Evolutionary conservation across 2,329 filamentous ascomycete species (phyloP).

Genomic region (Fusarium veterinarium): DNA sequence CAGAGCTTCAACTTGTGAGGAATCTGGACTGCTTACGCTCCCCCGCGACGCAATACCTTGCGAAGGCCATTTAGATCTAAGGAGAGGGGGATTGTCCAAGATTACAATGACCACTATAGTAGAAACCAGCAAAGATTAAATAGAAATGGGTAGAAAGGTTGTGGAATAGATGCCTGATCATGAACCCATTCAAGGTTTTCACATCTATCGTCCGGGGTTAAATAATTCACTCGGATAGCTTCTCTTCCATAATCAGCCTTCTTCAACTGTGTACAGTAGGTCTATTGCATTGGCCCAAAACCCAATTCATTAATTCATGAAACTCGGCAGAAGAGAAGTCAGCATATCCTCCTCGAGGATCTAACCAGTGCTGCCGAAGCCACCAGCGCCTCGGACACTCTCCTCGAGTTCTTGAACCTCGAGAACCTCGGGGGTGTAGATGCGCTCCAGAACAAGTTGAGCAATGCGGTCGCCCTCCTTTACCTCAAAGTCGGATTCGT

Average conservation of each 20-base stretch:
- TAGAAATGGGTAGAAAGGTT: conserved; percentile 31
- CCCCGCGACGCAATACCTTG: conserved; percentile 73
- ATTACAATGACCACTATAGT: conserved; percentile 5
- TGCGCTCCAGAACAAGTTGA: conserved; percentile 93
- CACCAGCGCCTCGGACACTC: conserved; percentile 89
- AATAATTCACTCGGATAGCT: not conserved
- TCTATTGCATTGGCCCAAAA: conserved; percentile 1
- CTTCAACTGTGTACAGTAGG: not conserved
- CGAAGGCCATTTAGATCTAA: conserved; percentile 58
- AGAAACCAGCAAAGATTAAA: conserved; percentile 15
- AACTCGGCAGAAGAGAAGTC: not conserved
- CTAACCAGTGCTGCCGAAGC: conserved; percentile 87
- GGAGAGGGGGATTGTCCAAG: not conserved
- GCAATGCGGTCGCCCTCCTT: conserved; percentile 91
- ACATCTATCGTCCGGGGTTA: not conserved
- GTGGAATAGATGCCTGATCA: conserved; percentile 3
- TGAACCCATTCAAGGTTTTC: not conserved
- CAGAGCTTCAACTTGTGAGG: conserved; percentile 85
- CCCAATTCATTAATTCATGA: conserved; percentile 28
- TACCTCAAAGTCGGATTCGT: conserved; percentile 82
- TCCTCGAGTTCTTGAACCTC: conserved; percentile 90
- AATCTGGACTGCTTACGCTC: conserved; percentile 75
- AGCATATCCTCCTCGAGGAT: not conserved
- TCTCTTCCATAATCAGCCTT: not conserved
- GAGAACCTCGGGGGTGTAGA: conserved; percentile 91